Evolutionary conservation across 306 rosid species (phyloP).

Genomic region (Argentina anserina): DNA sequence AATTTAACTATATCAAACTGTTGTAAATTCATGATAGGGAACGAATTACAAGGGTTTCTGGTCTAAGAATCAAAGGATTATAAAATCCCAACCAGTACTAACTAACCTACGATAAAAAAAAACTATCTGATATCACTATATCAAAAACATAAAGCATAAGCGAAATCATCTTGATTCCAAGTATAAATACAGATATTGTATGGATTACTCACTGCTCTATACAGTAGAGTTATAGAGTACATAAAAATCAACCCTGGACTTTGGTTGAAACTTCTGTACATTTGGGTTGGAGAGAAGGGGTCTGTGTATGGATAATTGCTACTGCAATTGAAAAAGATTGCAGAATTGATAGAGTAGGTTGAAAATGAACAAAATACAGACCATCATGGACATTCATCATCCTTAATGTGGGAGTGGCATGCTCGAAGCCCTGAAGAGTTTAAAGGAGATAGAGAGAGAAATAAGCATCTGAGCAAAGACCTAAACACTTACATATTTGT

Average conservation of each 20-base stretch:
- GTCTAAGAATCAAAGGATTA: constrained; percentile 30
- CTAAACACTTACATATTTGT: background rate
- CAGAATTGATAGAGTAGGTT: constrained; percentile 54
- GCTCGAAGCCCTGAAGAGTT: constrained; percentile 42
- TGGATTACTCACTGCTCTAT: constrained; percentile 39
- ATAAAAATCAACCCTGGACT: constrained; percentile 34
- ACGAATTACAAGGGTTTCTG: constrained; percentile 35
- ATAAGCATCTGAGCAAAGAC: background rate
- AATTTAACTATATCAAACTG: constrained; percentile 30
- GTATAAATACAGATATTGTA: constrained; percentile 42
- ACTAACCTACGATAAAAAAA: constrained; percentile 38
- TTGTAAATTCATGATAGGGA: constrained; percentile 40
- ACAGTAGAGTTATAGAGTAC: constrained; percentile 37
- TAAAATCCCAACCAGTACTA: constrained; percentile 29
- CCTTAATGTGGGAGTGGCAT: constrained; percentile 60
- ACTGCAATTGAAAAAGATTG: constrained; percentile 89
- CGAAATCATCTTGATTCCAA: constrained; percentile 20
- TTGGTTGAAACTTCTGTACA: constrained; percentile 37
- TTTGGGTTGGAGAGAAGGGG: constrained; percentile 64
- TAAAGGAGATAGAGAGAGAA: background rate
- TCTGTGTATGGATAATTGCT: constrained; percentile 67
- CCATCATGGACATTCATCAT: constrained; percentile 72
- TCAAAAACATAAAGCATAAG: constrained; percentile 27
- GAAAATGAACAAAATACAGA: constrained; percentile 69
- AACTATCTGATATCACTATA: constrained; percentile 21